Conservation (phyloP, 371 early-diverging fungal species). For the Mortierella sp. region DNA sequence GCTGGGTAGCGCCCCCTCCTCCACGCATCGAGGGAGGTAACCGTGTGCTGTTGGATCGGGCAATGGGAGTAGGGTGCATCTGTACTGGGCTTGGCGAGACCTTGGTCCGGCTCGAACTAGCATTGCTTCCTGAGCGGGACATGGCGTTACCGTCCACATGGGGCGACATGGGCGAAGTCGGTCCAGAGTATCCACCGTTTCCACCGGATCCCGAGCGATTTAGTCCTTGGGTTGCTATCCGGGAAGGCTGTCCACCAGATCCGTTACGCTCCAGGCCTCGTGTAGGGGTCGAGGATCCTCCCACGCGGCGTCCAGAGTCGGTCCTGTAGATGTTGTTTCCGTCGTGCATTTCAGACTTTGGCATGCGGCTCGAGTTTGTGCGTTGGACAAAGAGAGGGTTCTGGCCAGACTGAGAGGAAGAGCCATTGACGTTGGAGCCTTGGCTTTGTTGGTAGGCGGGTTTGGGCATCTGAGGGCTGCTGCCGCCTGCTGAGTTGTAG, state of each 20-base stretch:
- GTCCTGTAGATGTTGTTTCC: slow-evolving; percentile 32
- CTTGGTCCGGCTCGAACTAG: slow-evolving; percentile 21
- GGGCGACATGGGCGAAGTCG: slow-evolving; percentile 24
- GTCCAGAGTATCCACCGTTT: slow-evolving; percentile 9
- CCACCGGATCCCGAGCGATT: slow-evolving; percentile 34
- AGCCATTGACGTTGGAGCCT: slow-evolving; percentile 9
- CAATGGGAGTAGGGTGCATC: slow-evolving; percentile 28
- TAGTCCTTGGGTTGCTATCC: slow-evolving; percentile 31
- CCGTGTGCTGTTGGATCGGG: slow-evolving; percentile 44
- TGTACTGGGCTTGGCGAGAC: slow-evolving; percentile 23
- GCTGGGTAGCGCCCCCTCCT: slow-evolving; percentile 15
- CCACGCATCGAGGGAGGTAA: slow-evolving; percentile 47
- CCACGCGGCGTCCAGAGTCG: slow-evolving; percentile 30
- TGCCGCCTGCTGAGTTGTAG: background rate
- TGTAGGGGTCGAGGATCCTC: slow-evolving; percentile 13
- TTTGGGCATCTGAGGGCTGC: slow-evolving; percentile 24
- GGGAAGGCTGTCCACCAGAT: slow-evolving; percentile 23
- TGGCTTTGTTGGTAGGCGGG: slow-evolving; percentile 19
- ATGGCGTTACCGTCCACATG: slow-evolving; percentile 8
- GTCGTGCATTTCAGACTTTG: slow-evolving; percentile 29
- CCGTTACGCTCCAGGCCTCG: slow-evolving; percentile 29
- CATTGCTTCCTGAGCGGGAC: slow-evolving; percentile 33
- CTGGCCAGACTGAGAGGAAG: slow-evolving; percentile 34
- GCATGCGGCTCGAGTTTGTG: slow-evolving; percentile 44
- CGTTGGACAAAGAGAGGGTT: slow-evolving; percentile 27